These are phyloP conservation scores for Phlebopus sp. DNA, from an alignment of 1,284 basidiomycete species.

Conservation along the genomic window DNA sequence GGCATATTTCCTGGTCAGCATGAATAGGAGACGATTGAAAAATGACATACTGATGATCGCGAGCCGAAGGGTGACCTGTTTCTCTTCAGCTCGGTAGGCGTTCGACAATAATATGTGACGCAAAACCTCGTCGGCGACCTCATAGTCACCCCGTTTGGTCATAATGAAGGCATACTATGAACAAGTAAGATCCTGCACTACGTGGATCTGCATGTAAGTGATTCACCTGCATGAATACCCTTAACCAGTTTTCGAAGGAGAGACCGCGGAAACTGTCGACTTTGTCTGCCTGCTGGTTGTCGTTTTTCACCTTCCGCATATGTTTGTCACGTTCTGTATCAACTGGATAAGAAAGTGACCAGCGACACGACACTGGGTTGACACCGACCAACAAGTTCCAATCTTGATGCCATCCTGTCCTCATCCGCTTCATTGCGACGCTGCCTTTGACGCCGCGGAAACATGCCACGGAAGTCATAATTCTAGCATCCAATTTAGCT, in stretches of 20 bases:
- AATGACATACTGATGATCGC: slow-evolving; percentile 62
- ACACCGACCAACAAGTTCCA: slow-evolving; percentile 65
- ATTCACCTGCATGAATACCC: slow-evolving; percentile 77
- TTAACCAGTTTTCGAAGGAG: slow-evolving; percentile 84
- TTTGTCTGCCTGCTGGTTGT: slow-evolving; percentile 31
- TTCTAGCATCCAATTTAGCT: slow-evolving; percentile 30
- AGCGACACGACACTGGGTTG: too few relatives aligned
- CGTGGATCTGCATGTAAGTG: not conserved
- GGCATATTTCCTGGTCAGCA: not conserved
- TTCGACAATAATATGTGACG: slow-evolving; percentile 78
- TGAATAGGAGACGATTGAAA: not conserved
- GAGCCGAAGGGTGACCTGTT: slow-evolving; percentile 70
- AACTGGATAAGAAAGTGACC: not conserved
- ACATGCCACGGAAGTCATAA: slow-evolving; percentile 64
- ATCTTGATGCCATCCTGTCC: slow-evolving; percentile 68
- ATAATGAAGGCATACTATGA: slow-evolving; percentile 81
- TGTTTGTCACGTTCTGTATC: slow-evolving; percentile 47
- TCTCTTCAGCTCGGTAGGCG: slow-evolving; percentile 64
- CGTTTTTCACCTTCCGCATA: slow-evolving; percentile 37
- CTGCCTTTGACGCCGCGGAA: slow-evolving; percentile 44
- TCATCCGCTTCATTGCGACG: slow-evolving; percentile 62
- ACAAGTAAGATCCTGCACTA: not conserved
- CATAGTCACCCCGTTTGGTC: slow-evolving; percentile 63
- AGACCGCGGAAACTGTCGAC: slow-evolving; percentile 77
- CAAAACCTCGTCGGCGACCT: slow-evolving; percentile 75